Evolutionary conservation across 176 grass and related monocot genomes (phyloP), one percentile per base, ranked within the genome.

Genomic region (Oropetium thomaeum): DNA sequence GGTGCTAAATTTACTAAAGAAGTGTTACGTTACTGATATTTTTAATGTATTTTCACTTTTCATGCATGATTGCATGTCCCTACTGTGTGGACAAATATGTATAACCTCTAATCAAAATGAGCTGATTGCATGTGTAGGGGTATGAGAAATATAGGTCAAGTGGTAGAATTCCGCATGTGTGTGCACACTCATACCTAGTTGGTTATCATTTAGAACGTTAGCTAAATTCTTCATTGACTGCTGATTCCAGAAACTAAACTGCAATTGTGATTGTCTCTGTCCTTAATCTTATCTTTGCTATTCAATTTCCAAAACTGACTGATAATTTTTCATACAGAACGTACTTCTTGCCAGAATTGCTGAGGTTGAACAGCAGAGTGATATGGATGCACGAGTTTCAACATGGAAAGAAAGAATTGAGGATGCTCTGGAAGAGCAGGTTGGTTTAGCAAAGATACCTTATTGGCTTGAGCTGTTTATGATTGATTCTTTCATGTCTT

Each of bases 371-470:
- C 88, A 89, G 77, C 91, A 82, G 66, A 94, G 89, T 10, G 91
- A 99, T 73, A 70, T 99, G 71, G 87, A 93, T 69, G 86, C 91
- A 71, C 82, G 96, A 60, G 96, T 99, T 82, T 99, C 96, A 43
- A 90, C 91, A 81, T 99, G 96, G 96, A 94, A 86, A 85, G 88
- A 95, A 19, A 79, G 89, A 81, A 89, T 95, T 80, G 96, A 99
- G 77, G 43, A 74, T 72, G 82, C 96, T 44, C 72, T 99, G 82
- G 91, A 95, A 84, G 96, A 92, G 60, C 87, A 99, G 87, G 96
- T 94, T 74, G 73, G 74, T 81, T 73, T 22, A 49, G 19, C 20
- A 52, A 52, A 52, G 48, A 25, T 55, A 55, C 9, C 20, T 23
- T 53, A n/a, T 22, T 53, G 51, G 23, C 43, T 37, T 71, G 80